A percentile compares a stretch with the other conserved stretches of the same genome.
Conservation (phyloP, 106 monocot species). For the Acanthochlamys bracteata region DNA sequence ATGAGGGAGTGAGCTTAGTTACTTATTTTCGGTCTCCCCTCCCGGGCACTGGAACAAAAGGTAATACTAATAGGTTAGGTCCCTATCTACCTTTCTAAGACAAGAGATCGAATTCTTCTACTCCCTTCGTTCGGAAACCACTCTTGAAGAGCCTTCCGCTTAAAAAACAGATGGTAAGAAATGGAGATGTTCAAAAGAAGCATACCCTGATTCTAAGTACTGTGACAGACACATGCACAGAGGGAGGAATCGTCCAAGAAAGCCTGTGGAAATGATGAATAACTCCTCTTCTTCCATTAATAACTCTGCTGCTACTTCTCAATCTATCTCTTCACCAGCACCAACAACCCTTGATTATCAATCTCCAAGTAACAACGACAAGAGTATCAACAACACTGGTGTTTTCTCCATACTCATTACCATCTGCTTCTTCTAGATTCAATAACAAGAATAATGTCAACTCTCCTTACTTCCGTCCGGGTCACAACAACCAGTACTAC, state of each 20-base stretch:
- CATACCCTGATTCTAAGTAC: constrained; percentile 79
- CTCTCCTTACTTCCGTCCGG: constrained; percentile 1
- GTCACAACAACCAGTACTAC: constrained; percentile 5
- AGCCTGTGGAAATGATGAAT: constrained; percentile 93
- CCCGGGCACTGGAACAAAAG: too few species aligned
- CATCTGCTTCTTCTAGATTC: constrained; percentile 4
- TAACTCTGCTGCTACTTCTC: background rate
- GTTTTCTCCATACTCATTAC: background rate
- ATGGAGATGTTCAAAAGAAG: too few species aligned
- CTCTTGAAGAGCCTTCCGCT: too few species aligned
- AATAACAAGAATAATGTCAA: background rate
- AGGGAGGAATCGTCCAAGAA: constrained; percentile 98
- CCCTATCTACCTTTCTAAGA: too few species aligned
- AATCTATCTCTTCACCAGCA: too few species aligned
- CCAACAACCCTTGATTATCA: background rate
- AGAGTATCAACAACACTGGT: constrained; percentile 1
- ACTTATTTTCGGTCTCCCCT: too few species aligned
- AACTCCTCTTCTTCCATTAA: background rate
- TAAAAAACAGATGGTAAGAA: constrained; percentile 97
- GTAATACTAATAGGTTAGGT: too few species aligned
- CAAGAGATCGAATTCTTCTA: too few species aligned
- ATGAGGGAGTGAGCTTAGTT: too few species aligned
- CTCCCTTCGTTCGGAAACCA: too few species aligned
- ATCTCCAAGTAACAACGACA: constrained; percentile 23
- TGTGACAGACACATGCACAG: constrained; percentile 96